Conservation (phyloP, 495 filamentous ascomycete genomes). For the Viridothelium virens region DNA sequence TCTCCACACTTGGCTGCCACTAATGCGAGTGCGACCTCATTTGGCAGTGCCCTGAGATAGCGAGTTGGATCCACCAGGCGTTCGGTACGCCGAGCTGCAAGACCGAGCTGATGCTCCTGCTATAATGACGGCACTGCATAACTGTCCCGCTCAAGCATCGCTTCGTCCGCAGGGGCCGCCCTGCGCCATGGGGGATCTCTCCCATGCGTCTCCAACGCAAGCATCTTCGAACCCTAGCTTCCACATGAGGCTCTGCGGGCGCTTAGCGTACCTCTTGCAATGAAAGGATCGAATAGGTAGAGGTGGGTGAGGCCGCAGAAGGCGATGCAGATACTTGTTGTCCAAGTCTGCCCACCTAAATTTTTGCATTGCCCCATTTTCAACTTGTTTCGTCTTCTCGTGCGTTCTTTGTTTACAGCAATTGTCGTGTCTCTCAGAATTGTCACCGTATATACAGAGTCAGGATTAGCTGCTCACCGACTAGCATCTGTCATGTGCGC, state of each 20-base stretch:
- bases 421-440: not conserved
- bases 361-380: not conserved
- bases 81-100: not conserved
- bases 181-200: not conserved
- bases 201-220: not conserved
- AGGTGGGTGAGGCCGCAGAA: not conserved
- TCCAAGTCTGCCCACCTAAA: not conserved
- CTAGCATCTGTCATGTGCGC: not conserved
- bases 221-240: not conserved
- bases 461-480: not conserved
- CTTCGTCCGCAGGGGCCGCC: constrained; percentile 6
- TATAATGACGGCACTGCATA: not conserved
- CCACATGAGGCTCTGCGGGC: constrained; percentile 6
- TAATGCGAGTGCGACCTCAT: not conserved
- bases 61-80: not conserved
- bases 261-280: not conserved
- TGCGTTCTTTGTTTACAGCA: not conserved
- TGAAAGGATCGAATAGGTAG: not conserved
- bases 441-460: constrained; percentile 1
- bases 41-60: not conserved
- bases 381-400: not conserved
- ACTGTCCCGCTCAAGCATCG: not conserved
- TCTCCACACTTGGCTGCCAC: constrained; percentile 2
- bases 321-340: constrained; percentile 6
- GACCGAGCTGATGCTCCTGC: constrained; percentile 6